Evolutionary conservation across 2,329 filamentous ascomycete genomes (phyloP).

Genomic region (Pezicula carpinea): DNA sequence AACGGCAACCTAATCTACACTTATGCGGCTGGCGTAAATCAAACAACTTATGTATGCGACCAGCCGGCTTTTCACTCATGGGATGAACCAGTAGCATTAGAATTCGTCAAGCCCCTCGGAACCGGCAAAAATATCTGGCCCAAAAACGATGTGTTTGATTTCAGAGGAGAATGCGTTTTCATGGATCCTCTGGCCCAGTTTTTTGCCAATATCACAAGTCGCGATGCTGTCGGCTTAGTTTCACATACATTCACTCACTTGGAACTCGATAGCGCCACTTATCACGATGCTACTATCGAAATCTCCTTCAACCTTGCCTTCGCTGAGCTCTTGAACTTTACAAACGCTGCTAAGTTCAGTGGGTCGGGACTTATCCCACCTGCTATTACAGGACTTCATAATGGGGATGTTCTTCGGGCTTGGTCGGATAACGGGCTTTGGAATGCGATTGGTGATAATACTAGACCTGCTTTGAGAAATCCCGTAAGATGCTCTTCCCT

Average conservation of each 20-base stretch:
- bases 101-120: slow-evolving; percentile 40
- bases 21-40: slow-evolving; percentile 8
- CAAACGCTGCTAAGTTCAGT: slow-evolving; percentile 41
- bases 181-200: slow-evolving; percentile 46
- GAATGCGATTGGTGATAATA: slow-evolving; percentile 59
- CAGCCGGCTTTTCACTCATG: slow-evolving; percentile 2
- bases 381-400: slow-evolving; percentile 58
- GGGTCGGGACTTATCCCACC: slow-evolving; percentile 53
- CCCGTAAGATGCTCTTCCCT: slow-evolving; percentile 19
- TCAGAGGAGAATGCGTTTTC: slow-evolving; percentile 34
- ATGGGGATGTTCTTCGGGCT: slow-evolving; percentile 54
- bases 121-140: slow-evolving; percentile 8
- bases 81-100: slow-evolving; percentile 34
- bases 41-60: slow-evolving; percentile 1
- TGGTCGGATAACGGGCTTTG: slow-evolving; percentile 54
- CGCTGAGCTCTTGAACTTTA: slow-evolving; percentile 47
- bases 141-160: slow-evolving; percentile 1
- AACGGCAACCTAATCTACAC: slow-evolving; percentile 35
- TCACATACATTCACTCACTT: slow-evolving; percentile 59
- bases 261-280: slow-evolving; percentile 54
- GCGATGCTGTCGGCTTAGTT: slow-evolving; percentile 49
- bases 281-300: slow-evolving; percentile 49
- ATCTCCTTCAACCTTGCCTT: slow-evolving; percentile 56
- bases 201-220: slow-evolving; percentile 40
- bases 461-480: slow-evolving; percentile 48